Percentiles rank a stretch among this genome's conserved stretches.
phyloP scores from a whole-genome alignment of 768 basidiomycete species.

The Gymnopilus junonius region DNA sequence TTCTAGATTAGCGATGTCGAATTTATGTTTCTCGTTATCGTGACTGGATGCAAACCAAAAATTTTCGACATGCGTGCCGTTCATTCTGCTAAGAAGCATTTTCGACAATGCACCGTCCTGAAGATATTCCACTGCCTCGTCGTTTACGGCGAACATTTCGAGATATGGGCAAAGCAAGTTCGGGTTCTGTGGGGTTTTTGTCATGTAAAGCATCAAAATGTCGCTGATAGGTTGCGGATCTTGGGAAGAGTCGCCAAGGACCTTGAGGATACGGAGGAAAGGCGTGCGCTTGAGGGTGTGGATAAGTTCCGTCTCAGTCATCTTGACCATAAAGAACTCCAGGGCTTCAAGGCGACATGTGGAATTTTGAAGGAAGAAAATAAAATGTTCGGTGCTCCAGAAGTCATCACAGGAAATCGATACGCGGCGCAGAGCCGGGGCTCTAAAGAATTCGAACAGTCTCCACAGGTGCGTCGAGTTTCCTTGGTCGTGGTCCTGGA shows the following conservation, averaged over 20 bases:
- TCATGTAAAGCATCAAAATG: slow-evolving; percentile 1
- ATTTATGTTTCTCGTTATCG: neutral
- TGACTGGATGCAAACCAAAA: slow-evolving; percentile 1
- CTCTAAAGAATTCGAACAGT: slow-evolving; percentile 10
- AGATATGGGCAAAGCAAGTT: slow-evolving; percentile 4
- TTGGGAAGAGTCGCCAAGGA: slow-evolving; percentile 8
- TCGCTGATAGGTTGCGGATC: slow-evolving; percentile 4
- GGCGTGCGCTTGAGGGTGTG: neutral
- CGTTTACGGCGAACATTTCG: slow-evolving; percentile 11
- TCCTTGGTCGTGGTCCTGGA: slow-evolving; percentile 6
- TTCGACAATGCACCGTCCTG: slow-evolving; percentile 5
- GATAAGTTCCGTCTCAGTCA: slow-evolving; percentile 4
- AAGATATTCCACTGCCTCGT: slow-evolving; percentile 11
- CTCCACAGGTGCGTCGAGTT: slow-evolving; percentile 5
- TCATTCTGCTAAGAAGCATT: slow-evolving; percentile 5
- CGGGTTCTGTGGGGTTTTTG: neutral
- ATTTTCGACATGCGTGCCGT: neutral
- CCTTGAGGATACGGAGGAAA: slow-evolving; percentile 5
- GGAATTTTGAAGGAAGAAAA: slow-evolving; percentile 4
- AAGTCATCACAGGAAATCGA: slow-evolving; percentile 6
- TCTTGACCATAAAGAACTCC: slow-evolving; percentile 9
- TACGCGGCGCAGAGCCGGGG: slow-evolving; percentile 6
- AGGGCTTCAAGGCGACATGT: slow-evolving; percentile 4
- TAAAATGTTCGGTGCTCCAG: slow-evolving; percentile 7
- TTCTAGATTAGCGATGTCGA: neutral